Evolutionary conservation across 2,329 filamentous ascomycete genomes (phyloP).

Genomic region (Cercospora brassicicola): DNA sequence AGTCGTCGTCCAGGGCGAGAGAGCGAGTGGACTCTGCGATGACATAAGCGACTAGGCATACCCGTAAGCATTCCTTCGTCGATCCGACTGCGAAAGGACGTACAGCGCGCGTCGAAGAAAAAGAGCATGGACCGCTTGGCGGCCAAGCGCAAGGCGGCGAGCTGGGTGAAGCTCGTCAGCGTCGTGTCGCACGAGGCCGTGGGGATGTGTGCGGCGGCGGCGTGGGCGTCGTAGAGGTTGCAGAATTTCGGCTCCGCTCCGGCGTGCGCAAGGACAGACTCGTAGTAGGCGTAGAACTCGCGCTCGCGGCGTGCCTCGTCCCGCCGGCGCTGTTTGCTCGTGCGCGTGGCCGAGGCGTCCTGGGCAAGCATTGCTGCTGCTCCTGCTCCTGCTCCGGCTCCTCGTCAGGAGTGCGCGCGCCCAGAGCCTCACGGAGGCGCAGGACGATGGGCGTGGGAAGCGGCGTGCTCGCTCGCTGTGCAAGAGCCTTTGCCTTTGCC

Average conservation of each 20-base stretch:
- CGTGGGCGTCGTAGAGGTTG: background rate
- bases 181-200: background rate
- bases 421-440: no score
- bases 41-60: background rate
- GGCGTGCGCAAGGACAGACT: background rate
- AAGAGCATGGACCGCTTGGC: background rate
- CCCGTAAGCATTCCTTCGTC: no score
- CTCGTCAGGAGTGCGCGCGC: no score
- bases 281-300: background rate
- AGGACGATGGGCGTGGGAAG: no score
- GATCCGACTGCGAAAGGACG: no score
- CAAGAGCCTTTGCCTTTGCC: no score
- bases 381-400: no score
- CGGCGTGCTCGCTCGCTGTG: no score
- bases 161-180: background rate
- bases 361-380: no score
- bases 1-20: background rate
- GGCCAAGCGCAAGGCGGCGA: background rate
- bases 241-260: background rate
- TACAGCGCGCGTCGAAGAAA: background rate
- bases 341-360: no score
- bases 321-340: no score
- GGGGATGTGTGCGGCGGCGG: background rate
- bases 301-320: background rate
- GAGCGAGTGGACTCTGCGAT: background rate